These are phyloP conservation scores for Russula vinacea DNA, from an alignment of 768 basidiomycete genomes.

Conservation along the genomic window DNA sequence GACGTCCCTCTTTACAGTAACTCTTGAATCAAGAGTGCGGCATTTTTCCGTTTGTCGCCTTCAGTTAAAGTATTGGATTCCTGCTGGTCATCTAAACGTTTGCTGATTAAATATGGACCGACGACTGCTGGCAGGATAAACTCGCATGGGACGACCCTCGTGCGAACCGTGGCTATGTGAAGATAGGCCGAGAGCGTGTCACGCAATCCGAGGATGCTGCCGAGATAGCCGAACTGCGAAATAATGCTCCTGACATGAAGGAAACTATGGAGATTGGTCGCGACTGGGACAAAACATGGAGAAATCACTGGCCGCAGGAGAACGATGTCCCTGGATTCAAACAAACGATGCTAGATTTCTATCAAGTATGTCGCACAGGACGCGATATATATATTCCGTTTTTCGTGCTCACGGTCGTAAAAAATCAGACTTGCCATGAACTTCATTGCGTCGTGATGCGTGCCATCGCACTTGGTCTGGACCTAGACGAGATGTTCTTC, in stretches of 20 bases:
- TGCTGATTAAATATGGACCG: not conserved
- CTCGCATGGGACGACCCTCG: constrained; percentile 84
- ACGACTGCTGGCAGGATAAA: constrained; percentile 41
- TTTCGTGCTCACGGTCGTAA: not conserved
- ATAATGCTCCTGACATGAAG: constrained; percentile 74
- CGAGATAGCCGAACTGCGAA: constrained; percentile 71
- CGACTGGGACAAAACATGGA: constrained; percentile 75
- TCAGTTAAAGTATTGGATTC: constrained; percentile 54
- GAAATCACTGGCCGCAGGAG: constrained; percentile 78
- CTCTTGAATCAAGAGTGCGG: constrained; percentile 60
- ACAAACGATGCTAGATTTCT: constrained; percentile 71
- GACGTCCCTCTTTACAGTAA: not conserved
- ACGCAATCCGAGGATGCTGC: constrained; percentile 65
- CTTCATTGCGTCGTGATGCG: constrained; percentile 77
- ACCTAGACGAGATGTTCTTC: constrained; percentile 70
- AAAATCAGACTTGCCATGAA: constrained; percentile 61
- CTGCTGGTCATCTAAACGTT: not conserved
- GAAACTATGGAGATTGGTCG: constrained; percentile 89
- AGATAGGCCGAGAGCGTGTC: constrained; percentile 79
- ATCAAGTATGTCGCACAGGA: constrained; percentile 44
- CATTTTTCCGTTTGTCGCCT: constrained; percentile 66
- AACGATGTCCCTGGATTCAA: constrained; percentile 63
- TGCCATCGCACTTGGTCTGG: constrained; percentile 78
- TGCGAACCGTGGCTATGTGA: constrained; percentile 81
- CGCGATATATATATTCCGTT: not conserved